Evolutionary conservation across 202 grass and related monocot genomes (phyloP).

Genomic region (Eragrostis tef): DNA sequence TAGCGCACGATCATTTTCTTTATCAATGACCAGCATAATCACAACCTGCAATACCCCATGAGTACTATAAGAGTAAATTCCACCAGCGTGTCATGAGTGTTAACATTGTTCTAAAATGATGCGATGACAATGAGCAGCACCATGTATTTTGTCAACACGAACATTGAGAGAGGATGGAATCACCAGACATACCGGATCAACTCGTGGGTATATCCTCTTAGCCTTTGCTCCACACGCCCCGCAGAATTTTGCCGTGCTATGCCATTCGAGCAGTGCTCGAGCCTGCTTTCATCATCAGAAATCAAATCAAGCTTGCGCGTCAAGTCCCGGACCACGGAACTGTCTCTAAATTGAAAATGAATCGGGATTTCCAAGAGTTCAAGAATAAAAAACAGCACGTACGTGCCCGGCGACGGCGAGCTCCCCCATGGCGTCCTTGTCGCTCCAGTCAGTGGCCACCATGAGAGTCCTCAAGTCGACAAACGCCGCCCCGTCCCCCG

Average conservation of each 20-base stretch:
- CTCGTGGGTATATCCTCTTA: slow-evolving; percentile 85
- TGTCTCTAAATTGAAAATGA: not conserved
- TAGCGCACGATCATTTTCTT: slow-evolving; percentile 78
- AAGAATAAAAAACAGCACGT: slow-evolving; percentile 6
- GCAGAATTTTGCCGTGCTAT: slow-evolving; percentile 70
- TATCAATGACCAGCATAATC: slow-evolving; percentile 94
- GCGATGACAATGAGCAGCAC: not conserved
- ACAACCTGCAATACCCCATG: slow-evolving; percentile 68
- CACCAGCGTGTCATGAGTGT: not conserved
- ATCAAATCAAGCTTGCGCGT: not conserved
- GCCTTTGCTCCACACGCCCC: slow-evolving; percentile 78
- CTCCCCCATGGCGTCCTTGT: slow-evolving; percentile 67
- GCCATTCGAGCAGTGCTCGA: slow-evolving; percentile 84
- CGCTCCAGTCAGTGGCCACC: slow-evolving; percentile 86
- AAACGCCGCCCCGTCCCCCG: slow-evolving; percentile 62
- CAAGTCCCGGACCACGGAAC: not conserved
- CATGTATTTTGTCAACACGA: not conserved
- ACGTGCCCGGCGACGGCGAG: slow-evolving; percentile 89
- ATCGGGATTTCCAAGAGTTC: not conserved
- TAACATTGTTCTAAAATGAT: not conserved
- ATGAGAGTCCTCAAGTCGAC: slow-evolving; percentile 90
- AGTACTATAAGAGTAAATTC: not conserved
- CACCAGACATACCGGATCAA: slow-evolving; percentile 72
- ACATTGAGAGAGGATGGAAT: not conserved
- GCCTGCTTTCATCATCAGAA: slow-evolving; percentile 57